Evolutionary conservation across 768 basidiomycete genomes (phyloP).

Genomic region (Xerocomus spinulosus): DNA sequence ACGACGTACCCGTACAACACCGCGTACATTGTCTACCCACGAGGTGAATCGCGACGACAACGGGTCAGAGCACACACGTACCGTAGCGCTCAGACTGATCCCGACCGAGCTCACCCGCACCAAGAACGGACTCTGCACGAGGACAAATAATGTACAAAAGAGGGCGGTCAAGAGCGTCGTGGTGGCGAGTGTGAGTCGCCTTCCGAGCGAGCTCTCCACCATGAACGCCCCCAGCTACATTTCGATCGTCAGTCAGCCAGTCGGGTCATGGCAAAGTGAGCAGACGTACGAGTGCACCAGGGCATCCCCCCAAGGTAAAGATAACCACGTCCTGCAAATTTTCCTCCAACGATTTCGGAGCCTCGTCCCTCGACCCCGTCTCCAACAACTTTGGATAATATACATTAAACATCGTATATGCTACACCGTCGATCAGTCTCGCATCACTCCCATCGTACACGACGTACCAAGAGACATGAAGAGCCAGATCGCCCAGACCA

Average conservation of each 20-base stretch:
- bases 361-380: slow-evolving; percentile 29
- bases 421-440: slow-evolving; percentile 31
- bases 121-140: slow-evolving; percentile 51
- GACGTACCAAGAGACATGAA: slow-evolving; percentile 68
- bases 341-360: slow-evolving; percentile 48
- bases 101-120: slow-evolving; percentile 69
- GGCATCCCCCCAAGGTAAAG: slow-evolving; percentile 80
- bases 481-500: slow-evolving; percentile 79
- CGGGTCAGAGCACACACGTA: slow-evolving; percentile 7
- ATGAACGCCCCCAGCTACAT: slow-evolving; percentile 78
- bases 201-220: slow-evolving; percentile 65
- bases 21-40: slow-evolving; percentile 71
- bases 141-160: slow-evolving; percentile 67
- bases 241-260: not conserved
- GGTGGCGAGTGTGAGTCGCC: slow-evolving; percentile 66
- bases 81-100: slow-evolving; percentile 70
- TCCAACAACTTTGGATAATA: slow-evolving; percentile 86
- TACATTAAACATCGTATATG: slow-evolving; percentile 91
- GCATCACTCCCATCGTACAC: not conserved
- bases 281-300: slow-evolving; percentile 68
- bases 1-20: slow-evolving; percentile 61
- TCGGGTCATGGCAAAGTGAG: not conserved
- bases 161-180: slow-evolving; percentile 74
- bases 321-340: slow-evolving; percentile 84
- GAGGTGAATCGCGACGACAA: not conserved